Base-by-base conservation (phyloP, 2,329 filamentous ascomycete species). In the Akanthomyces dipterigenus region DNA sequence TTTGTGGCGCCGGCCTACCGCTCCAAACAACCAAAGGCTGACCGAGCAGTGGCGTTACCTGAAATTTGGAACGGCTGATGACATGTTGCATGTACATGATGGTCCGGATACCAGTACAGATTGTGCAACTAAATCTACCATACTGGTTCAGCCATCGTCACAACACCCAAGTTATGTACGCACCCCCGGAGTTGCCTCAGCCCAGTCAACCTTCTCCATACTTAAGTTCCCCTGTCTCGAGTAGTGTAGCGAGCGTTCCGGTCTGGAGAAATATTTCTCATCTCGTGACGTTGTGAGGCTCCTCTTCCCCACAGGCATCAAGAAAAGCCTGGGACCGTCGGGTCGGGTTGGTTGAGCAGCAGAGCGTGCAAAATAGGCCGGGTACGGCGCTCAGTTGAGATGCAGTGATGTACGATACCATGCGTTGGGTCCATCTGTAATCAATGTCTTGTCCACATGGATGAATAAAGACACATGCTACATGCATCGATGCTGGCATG, bases 401-500 rank as follows among this genome's bases (percentile, higher is more conserved):
- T 46, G 43, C 5, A 5, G 8, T 24, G 26, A 14, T 24, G 20
- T 24, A 8, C 11, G 43, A 11, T 24, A 24, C 43, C n/a, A 9
- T 16, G 36, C 1, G 16, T 38, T 38, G 14, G 7, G 14, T 38
- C n/a, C 36, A 16, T 11, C 36, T 16, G 36, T 2, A 38, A 5
- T 16, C 16, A 1, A 11, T 16, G 36, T 38, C 12, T 38, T 16
- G 36, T 38, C 14, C 20, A 26, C 6, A 14, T 46, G 18, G 20
- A 9, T 9, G 31, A 34, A 34, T 8, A 34, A 34, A 38, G 42
- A 24, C 54, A 46, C 34, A 43, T 57, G 55, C 31, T 38, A 2
- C 42, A n/a, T 49, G 43, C 55, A 48, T 49, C n/a, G n/a, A n/a
- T n/a, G n/a, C n/a, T n/a, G n/a, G 54, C 16, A 48, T 57, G 43